Conservation (phyloP, 148 eudicot genomes). For the Beta vulgaris region DNA sequence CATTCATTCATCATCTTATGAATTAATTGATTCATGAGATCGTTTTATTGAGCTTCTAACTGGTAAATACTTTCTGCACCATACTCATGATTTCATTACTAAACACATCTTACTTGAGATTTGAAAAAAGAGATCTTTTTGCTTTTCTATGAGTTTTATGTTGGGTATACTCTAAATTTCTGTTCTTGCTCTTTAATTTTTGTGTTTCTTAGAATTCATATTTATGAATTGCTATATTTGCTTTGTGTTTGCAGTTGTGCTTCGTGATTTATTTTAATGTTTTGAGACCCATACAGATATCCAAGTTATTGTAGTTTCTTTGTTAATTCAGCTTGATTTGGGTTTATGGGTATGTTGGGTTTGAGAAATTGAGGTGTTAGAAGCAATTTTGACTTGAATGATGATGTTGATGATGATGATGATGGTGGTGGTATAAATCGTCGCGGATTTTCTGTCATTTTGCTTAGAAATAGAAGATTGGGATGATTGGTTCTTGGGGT, state of each 20-base stretch:
- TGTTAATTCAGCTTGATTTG: constrained; percentile 20
- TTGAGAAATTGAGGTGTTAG: neutral
- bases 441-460: neutral
- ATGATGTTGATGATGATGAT: no score
- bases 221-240: neutral
- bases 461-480: neutral
- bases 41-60: neutral
- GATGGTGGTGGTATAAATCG: constrained; percentile 3
- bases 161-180: constrained; percentile 12
- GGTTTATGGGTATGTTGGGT: constrained; percentile 16
- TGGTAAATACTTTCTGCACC: constrained; percentile 22
- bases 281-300: neutral
- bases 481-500: constrained; percentile 15
- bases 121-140: constrained; percentile 22
- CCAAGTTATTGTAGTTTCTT: neutral
- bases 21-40: constrained; percentile 14
- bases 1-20: no score
- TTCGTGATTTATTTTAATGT: constrained; percentile 7
- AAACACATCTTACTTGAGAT: neutral
- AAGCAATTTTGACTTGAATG: constrained; percentile 4
- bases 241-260: constrained; percentile 20
- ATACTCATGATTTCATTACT: constrained; percentile 15
- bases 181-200: neutral
- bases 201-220: neutral
- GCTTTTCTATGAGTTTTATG: constrained; percentile 2